Percentiles rank a stretch among this genome's conserved stretches.
Evolutionary conservation across 805 yeast genomes (phyloP).

Genomic region (Candida wancherniae): DNA sequence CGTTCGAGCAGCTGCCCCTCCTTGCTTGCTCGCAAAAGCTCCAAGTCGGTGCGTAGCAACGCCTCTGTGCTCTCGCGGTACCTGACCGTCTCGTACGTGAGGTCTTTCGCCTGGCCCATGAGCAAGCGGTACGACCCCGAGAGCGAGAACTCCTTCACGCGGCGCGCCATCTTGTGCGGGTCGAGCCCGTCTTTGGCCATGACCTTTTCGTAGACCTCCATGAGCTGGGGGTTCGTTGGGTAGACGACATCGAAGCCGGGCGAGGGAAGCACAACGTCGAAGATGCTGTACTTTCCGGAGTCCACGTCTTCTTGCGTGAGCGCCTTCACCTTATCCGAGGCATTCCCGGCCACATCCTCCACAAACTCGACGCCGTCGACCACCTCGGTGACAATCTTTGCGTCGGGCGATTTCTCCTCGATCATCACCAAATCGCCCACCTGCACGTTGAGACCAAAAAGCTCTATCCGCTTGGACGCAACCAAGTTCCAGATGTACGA

Average conservation of each 20-base stretch:
- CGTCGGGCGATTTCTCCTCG: conserved; percentile 19
- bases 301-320: conserved; percentile 71
- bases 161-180: conserved; percentile 80
- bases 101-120: conserved; percentile 56
- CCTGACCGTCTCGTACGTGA: conserved; percentile 58
- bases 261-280: conserved; percentile 88
- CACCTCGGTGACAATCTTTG: conserved; percentile 11
- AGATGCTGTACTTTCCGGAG: conserved; percentile 55
- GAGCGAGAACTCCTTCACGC: conserved; percentile 81
- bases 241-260: conserved; percentile 93
- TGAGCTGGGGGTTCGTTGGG: conserved; percentile 63
- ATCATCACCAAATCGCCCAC: conserved; percentile 75
- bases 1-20: conserved; percentile 23
- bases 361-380: conserved; percentile 49
- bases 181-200: conserved; percentile 82
- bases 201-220: conserved; percentile 56
- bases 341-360: conserved; percentile 64
- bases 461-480: conserved; percentile 68
- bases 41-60: conserved; percentile 72
- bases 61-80: conserved; percentile 66
- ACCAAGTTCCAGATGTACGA: conserved; percentile 91
- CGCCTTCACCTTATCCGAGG: conserved; percentile 62
- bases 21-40: conserved; percentile 31
- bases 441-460: conserved; percentile 65
- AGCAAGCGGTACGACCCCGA: conserved; percentile 85